Base-by-base conservation (phyloP, 768 basidiomycete species). In the Favolaschia claudopus region DNA sequence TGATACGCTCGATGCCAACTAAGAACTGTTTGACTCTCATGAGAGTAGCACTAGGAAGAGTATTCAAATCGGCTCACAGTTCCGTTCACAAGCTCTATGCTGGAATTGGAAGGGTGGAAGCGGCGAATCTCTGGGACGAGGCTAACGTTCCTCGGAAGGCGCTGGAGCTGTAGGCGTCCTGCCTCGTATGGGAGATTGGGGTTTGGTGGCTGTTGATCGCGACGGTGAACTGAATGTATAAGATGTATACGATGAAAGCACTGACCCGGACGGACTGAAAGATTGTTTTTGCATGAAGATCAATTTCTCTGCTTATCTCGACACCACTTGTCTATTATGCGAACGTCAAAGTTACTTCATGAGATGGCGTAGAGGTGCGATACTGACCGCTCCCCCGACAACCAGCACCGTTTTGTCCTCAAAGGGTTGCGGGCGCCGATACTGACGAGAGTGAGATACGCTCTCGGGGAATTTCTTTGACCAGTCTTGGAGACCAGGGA, bases 401-500 rank as follows among this genome's bases (percentile, higher is more conserved):
- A 82, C 69, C 2, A 82, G 71, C 0, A 80, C 75, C 2, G 75
- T 80, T 56, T 81, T 65, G 43, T 75, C 73, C 14, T 51, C 28
- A 37, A 72, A 77, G 2, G 55, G 31, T 24, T 80, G 74, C 0
- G 82, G 81, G 45, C 65, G 65, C 5, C 79, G 71, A 60, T 82
- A 83, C 36, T 77, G 76, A 28, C 80, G 66, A 9, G 80, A 77
- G 60, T 82, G 81, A 10, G 63, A 58, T 24, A 82, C 57, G 4
- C 63, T 56, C 1, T 65, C 64, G 0, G 80, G 76, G 66, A 76
- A 80, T 7, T 59, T 64, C 6, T 66, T 55, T 1, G 65, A 70
- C 79, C 77, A 79, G 28, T 67, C 66, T 19, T 71, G 63, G 8
- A 75, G 60, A 4, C 80, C 81, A 3, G 64, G 44, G 19, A 77